Conservation (phyloP, 306 rosid genomes). For the Corylus avellana region DNA sequence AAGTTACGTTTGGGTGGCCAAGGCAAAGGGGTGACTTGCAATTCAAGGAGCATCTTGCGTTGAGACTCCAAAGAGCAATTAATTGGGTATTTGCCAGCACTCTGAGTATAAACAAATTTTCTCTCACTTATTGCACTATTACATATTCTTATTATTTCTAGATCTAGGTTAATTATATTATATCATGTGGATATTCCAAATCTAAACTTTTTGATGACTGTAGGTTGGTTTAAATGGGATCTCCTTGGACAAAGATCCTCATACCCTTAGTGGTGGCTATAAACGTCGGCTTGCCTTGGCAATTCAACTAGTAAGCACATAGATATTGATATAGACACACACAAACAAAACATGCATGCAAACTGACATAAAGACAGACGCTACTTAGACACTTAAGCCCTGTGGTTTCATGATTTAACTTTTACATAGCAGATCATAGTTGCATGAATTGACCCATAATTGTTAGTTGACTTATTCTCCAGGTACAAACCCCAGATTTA, state of each 20-base stretch:
- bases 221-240: constrained; percentile 90
- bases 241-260: constrained; percentile 84
- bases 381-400: not conserved
- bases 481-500: constrained; percentile 89
- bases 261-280: constrained; percentile 96
- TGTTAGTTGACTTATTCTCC: constrained; percentile 35
- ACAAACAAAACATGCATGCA: constrained; percentile 4
- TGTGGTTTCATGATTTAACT: constrained; percentile 3
- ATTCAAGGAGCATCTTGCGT: constrained; percentile 72
- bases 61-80: constrained; percentile 84
- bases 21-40: constrained; percentile 65
- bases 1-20: constrained; percentile 98
- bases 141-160: constrained; percentile 9
- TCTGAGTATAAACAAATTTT: constrained; percentile 17
- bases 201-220: constrained; percentile 15
- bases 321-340: constrained; percentile 7
- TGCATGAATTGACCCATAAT: constrained; percentile 17
- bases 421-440: not conserved
- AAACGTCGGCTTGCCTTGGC: constrained; percentile 97
- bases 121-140: constrained; percentile 16
- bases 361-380: constrained; percentile 4
- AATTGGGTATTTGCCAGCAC: constrained; percentile 65
- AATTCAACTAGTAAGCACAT: constrained; percentile 70
- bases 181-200: constrained; percentile 4
- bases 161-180: constrained; percentile 5